Evolutionary conservation across 768 basidiomycete genomes (phyloP), one percentile per base, ranked within the genome.

Genomic region (Termitomyces sp.): DNA sequence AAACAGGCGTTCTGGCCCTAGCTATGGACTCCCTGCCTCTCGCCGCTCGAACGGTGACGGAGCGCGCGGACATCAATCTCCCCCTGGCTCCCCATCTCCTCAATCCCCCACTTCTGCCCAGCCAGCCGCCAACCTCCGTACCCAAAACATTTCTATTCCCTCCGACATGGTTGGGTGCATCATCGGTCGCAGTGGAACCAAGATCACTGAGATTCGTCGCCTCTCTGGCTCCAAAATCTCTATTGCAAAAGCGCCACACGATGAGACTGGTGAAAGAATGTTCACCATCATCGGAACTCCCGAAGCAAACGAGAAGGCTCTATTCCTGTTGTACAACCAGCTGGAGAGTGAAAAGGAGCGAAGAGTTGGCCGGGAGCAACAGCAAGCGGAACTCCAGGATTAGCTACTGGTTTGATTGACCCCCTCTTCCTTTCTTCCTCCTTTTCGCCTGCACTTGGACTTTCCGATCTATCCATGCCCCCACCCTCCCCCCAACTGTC

Each of bases 211-310:
- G 76, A 99, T 99, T 72, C 92, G 97, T 69, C 92, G 96, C 60
- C 86, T 98, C 49, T 97, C 94, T 63, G 97, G 97, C 44, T 96
- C 93, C 68, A 94, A 95, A 79, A 99, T 99, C 74, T 94, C 91
- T 59, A 99, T 99, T 70, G 97, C 97, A 67, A 99, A 99, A 78
- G 90, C 92, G 53, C 94, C 97, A n/a, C 97, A 98, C 71, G 97
- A 98, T 69, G 97, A 98, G 70, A 95, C 96, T 45, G 97, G 96
- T 70, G 97, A 99, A 80, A 85, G 97, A 67, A 98, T 99, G 96
- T 99, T 99, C 80, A 94, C 97, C 63, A 98, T 99, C 73, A 84
- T 97, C 51, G 97, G 97, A 58, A 94, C 94, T 13, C 91, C 94
- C 52, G 93, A 95, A 75, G 91, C 93, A 67, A 98, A 97, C 75